Evolutionary conservation across 1,284 basidiomycete species (phyloP).

Genomic region (Naganishia albida): DNA sequence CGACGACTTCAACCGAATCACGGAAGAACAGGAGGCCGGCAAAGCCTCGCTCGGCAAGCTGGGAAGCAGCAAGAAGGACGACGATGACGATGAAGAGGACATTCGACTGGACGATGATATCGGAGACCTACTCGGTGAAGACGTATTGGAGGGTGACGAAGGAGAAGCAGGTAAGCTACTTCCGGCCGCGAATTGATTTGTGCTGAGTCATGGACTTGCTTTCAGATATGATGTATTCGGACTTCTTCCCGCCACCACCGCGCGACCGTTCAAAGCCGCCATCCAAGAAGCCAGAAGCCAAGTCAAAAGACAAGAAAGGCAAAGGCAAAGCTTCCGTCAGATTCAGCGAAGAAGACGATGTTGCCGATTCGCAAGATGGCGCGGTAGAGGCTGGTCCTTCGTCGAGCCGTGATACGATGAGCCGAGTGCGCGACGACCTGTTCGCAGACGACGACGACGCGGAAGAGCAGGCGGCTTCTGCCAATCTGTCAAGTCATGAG

Average conservation of each 20-base stretch:
- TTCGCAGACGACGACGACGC: conserved; percentile 60
- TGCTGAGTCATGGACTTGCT: background rate
- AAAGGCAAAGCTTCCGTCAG: conserved; percentile 50
- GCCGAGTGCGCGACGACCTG: conserved; percentile 58
- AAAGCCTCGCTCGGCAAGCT: conserved; percentile 65
- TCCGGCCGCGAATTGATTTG: background rate
- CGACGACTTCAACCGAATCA: conserved; percentile 82
- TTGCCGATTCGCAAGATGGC: conserved; percentile 35
- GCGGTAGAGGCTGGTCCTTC: conserved; percentile 40
- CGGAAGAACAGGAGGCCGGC: conserved; percentile 74
- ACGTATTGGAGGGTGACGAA: conserved; percentile 57
- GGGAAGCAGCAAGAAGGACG: conserved; percentile 55
- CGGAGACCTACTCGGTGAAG: conserved; percentile 45
- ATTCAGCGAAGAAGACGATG: conserved; percentile 40
- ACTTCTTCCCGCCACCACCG: conserved; percentile 65
- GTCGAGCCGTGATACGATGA: conserved; percentile 51
- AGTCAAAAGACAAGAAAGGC: conserved; percentile 46
- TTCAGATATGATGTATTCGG: conserved; percentile 54
- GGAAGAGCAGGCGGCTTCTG: conserved; percentile 42
- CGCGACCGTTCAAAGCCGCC: conserved; percentile 33
- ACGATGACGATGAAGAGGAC: conserved; percentile 57
- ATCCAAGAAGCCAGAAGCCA: conserved; percentile 29
- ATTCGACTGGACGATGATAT: conserved; percentile 55
- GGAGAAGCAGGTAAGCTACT: conserved; percentile 41
- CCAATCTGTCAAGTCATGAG: conserved; percentile 57